Base-by-base conservation (phyloP, 1,284 basidiomycete species). In the Irpex sp. region DNA sequence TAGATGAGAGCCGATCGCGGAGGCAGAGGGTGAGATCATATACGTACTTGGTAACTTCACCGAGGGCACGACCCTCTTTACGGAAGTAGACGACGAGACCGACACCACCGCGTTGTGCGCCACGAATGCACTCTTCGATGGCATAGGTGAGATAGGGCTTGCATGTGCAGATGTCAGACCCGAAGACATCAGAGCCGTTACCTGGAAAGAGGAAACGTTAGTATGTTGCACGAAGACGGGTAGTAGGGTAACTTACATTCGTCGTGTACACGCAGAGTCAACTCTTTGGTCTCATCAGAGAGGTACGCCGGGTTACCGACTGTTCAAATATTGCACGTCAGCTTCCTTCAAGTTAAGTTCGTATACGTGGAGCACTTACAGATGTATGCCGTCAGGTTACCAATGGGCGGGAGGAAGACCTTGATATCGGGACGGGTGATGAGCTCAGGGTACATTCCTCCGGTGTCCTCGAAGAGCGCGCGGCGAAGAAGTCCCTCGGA, bases 381-480 rank as follows among this genome's bases (percentile, higher is more conserved):
- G 69, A 98, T 97, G 77, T 98, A 98, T 7, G 94, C 94, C 0
- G 95, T 97, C 69, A 95, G 75, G 46, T 89, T 89, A 2, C 95
- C 95, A 66, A 98, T 98, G 0, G 96, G 97, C 0, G 97, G 96
- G 0, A 98, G 82, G 83, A 98, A 98, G 26, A 95, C 84, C 74
- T 97, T 96, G 79, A 98, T 91, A 73, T 97, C 95, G 0, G 94
- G 95, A 13, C 96, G 88, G 8, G 96, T 98, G 69, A 98, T 89
- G 56, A 98, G 85, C 70, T 98, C 96, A 1, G 95, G 95, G 75
- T 97, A 97, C 90, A 96, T 96, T 71, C 95, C 95, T 69, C 95
- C 95, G 0, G 92, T 93, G 68, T 98, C 95, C 74, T 98, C 96
- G 69, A 98, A 98, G 36, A 98, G 81, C 0, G 94, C 92, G 19